A percentile compares a stretch with the other conserved stretches of the same genome.
These are phyloP conservation scores for Cladophialophora exuberans DNA, from an alignment of 2,329 filamentous ascomycete species.

Conservation along the genomic window DNA sequence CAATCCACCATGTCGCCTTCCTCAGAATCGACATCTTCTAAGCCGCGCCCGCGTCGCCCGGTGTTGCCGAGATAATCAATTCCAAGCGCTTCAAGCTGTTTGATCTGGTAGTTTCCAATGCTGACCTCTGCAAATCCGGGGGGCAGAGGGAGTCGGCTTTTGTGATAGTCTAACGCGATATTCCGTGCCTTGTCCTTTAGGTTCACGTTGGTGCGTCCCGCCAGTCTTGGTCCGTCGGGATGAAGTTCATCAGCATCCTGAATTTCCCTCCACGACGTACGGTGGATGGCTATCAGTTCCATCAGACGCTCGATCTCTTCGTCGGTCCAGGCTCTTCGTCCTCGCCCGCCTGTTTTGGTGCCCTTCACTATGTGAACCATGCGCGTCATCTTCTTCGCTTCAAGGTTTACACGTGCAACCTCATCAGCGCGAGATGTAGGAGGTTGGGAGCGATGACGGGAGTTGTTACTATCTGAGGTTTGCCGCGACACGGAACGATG, in stretches of 20 bases:
- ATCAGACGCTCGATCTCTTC: constrained; percentile 51
- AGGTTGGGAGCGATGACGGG: background rate
- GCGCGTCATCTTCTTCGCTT: constrained; percentile 20
- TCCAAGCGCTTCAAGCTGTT: constrained; percentile 19
- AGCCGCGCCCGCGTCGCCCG: background rate
- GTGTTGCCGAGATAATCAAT: constrained; percentile 21
- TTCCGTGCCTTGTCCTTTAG: constrained; percentile 61
- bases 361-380: constrained; percentile 21
- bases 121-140: constrained; percentile 26
- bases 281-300: constrained; percentile 51
- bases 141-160: constrained; percentile 20
- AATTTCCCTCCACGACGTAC: constrained; percentile 54
- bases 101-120: constrained; percentile 20
- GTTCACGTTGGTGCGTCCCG: constrained; percentile 53
- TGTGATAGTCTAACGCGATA: constrained; percentile 46
- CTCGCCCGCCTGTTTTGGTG: constrained; percentile 23
- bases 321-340: constrained; percentile 39
- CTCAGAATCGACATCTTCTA: constrained; percentile 8
- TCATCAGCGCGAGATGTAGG: background rate
- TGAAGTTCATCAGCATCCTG: constrained; percentile 37
- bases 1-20: background rate
- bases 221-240: constrained; percentile 40
- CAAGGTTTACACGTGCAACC: constrained; percentile 9
- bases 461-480: background rate
- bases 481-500: background rate